A percentile compares a stretch with the other conserved stretches of the same genome.
Conservation (phyloP, 305 asterid species). For the Petunia hybrid region DNA sequence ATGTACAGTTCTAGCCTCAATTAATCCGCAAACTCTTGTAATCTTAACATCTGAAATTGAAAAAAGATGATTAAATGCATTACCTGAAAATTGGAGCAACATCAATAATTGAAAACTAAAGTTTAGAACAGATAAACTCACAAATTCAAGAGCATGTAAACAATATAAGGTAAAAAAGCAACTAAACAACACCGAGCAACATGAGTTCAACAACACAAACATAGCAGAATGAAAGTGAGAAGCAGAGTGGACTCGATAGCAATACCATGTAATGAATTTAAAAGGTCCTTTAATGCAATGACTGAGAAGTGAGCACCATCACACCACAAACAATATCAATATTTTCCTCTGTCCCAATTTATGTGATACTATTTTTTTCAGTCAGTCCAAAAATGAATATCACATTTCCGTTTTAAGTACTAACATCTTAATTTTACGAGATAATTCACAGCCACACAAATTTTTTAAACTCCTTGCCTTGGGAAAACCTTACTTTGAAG, state of each 20-base stretch:
- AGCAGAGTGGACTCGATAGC: not conserved
- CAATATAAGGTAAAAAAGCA: not conserved
- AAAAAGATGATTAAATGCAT: not conserved
- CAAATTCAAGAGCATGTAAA: slow-evolving; percentile 12
- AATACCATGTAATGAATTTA: not conserved
- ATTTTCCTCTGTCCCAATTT: too few relatives aligned
- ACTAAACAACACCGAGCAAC: not conserved
- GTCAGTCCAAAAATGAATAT: too few relatives aligned
- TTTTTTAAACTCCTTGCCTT: not conserved
- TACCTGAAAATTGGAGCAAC: not conserved
- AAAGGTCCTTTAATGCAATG: not conserved
- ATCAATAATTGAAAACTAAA: not conserved
- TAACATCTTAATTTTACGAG: not conserved
- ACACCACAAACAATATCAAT: not conserved
- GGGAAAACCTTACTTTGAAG: slow-evolving; percentile 63
- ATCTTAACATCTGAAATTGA: slow-evolving; percentile 61
- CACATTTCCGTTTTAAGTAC: too few relatives aligned
- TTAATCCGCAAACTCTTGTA: slow-evolving; percentile 58
- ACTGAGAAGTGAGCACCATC: slow-evolving; percentile 9
- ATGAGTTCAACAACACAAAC: not conserved
- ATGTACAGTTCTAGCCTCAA: slow-evolving; percentile 74
- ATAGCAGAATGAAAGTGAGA: not conserved
- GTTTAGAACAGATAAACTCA: slow-evolving; percentile 6
- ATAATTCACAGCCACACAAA: not conserved
- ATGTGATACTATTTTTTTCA: too few relatives aligned